Percentiles rank a stretch among this genome's conserved stretches.
phyloP scores from a whole-genome alignment of 352 stramenopile species.

The Phytophthora sp. region DNA sequence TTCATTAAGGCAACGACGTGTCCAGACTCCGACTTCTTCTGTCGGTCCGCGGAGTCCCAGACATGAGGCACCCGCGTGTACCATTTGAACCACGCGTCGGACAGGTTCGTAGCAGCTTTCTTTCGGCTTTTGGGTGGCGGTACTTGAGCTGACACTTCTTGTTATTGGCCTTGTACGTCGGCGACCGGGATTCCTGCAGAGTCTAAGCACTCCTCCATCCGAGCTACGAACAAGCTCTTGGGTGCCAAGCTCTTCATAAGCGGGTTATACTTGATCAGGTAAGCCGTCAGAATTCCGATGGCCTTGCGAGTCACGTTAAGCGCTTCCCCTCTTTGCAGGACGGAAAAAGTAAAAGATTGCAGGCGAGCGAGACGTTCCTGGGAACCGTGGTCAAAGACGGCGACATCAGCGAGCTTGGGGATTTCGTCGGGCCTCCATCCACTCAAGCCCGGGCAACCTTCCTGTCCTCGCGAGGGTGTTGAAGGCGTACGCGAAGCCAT shows the following conservation, averaged over 20 bases:
- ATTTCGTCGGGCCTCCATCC: constrained; percentile 17
- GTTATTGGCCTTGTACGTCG: neutral
- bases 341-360: constrained; percentile 9
- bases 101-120: too few relatives aligned
- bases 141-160: too few relatives aligned
- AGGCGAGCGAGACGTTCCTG: constrained; percentile 4
- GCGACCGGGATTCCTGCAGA: neutral
- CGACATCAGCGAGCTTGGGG: constrained; percentile 7
- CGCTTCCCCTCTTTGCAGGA: constrained; percentile 6
- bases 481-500: too few relatives aligned
- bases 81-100: too few relatives aligned
- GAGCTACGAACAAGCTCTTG: neutral
- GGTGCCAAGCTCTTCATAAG: constrained; percentile 3
- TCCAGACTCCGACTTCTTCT: constrained; percentile 31
- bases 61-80: neutral
- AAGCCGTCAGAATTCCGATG: constrained; percentile 13
- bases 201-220: constrained; percentile 6
- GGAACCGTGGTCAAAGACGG: neutral
- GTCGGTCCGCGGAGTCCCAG: constrained; percentile 7
- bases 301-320: constrained; percentile 24
- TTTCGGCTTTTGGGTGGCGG: too few relatives aligned
- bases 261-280: constrained; percentile 19
- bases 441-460: constrained; percentile 14
- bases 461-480: too few relatives aligned
- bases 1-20: constrained; percentile 27